Conservation (phyloP, 768 basidiomycete species). For the Gloeopeniophorella convolvens region DNA sequence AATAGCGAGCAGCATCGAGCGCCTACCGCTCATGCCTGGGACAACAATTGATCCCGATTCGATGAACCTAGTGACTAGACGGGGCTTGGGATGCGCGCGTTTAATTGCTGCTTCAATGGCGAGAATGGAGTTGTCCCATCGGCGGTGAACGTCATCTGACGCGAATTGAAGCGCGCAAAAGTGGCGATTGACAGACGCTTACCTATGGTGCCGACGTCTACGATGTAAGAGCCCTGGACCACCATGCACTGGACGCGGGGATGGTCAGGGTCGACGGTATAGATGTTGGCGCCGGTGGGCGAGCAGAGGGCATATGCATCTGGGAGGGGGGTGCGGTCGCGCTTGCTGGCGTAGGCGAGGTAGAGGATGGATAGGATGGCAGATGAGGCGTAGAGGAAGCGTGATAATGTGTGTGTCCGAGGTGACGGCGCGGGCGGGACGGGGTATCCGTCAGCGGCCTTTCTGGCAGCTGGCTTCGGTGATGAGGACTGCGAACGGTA, state of each 20-base stretch:
- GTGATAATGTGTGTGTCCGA: background rate
- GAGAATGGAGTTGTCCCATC: constrained; percentile 31
- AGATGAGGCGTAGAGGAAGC: constrained; percentile 20
- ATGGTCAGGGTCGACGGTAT: constrained; percentile 57
- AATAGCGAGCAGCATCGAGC: background rate
- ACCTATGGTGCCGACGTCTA: constrained; percentile 53
- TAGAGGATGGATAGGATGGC: constrained; percentile 22
- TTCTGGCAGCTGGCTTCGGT: constrained; percentile 6
- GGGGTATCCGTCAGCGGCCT: background rate
- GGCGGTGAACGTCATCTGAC: constrained; percentile 37
- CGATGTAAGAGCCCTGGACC: constrained; percentile 43
- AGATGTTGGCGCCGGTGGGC: constrained; percentile 42
- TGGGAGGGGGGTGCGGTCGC: constrained; percentile 16
- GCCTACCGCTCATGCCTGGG: constrained; percentile 66
- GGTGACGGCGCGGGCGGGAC: background rate
- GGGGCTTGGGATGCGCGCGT: constrained; percentile 22
- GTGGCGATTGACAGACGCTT: constrained; percentile 22
- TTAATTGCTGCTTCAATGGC: constrained; percentile 18
- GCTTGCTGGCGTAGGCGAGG: constrained; percentile 12
- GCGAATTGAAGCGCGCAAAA: constrained; percentile 5
- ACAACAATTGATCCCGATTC: constrained; percentile 54
- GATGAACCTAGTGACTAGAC: constrained; percentile 42
- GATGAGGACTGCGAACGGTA: constrained; percentile 19
- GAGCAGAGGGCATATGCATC: constrained; percentile 61
- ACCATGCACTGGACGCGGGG: constrained; percentile 58